Percentiles rank a stretch among this genome's conserved stretches.
Conservation (phyloP, 2,329 filamentous ascomycete species). For the Sclerotinia trifoliorum region DNA sequence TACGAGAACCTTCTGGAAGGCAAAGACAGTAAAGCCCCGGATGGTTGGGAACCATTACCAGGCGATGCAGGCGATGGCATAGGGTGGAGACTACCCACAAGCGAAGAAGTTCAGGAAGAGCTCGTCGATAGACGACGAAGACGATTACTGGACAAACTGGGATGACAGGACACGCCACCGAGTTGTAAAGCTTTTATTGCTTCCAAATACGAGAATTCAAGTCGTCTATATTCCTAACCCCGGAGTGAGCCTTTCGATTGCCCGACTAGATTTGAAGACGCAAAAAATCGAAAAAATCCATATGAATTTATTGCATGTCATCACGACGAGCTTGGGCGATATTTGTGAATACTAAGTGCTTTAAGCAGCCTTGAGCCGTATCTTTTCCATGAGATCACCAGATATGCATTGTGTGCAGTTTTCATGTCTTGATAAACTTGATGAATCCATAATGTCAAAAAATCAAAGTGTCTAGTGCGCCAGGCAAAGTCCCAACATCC, state of each 20-base stretch:
- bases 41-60: conserved; percentile 80
- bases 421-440: background rate
- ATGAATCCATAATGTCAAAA: conserved; percentile 2
- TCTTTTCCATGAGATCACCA: background rate
- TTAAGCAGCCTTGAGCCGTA: background rate
- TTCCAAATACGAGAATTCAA: conserved; percentile 5
- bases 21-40: conserved; percentile 57
- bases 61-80: conserved; percentile 83
- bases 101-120: conserved; percentile 93
- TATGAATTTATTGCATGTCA: background rate
- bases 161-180: conserved; percentile 24
- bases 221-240: background rate
- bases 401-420: background rate
- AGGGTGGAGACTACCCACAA: conserved; percentile 77
- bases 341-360: background rate
- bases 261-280: background rate
- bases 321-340: no score
- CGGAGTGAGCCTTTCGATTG: background rate
- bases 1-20: conserved; percentile 63
- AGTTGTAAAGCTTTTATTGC: background rate
- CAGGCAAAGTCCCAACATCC: background rate
- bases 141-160: conserved; percentile 74
- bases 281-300: no score
- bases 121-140: conserved; percentile 81
- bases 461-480: background rate